Evolutionary conservation across 225 moss, liverwort and hornwort species (phyloP), one percentile per base, ranked within the genome.

Genomic region (Polytrichum formosum): DNA sequence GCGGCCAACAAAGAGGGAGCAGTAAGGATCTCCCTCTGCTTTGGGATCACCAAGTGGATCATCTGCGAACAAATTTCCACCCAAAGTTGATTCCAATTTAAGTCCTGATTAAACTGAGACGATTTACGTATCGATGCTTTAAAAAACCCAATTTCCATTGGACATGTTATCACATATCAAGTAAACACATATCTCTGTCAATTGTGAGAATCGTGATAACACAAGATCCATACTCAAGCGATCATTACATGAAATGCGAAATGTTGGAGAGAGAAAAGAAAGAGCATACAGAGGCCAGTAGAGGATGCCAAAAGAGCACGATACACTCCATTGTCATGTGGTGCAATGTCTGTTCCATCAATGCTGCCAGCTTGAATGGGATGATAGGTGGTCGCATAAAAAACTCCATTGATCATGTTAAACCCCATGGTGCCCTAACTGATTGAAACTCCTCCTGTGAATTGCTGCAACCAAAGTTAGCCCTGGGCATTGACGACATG

Each of bases 291-390:
- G 13, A 98, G 86, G 53, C 92, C 97, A 64, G 94, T 91, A 46
- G 92, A 77, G 74, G 91, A 90, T 31, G 79, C 93, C 28, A 96
- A 73, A 61, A 91, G 90, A 1, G 96, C 96, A 70, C 96, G 83
- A 70, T 85, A 88, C 53, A 96, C 88, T 58, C 88, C 96, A 55
- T 96, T 93, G 75, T 96, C 96, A 59, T 93, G 96, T 64, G 93
- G 75, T 20, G 83, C 79, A 53, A 84, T 84, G 74, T 98, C 92
- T 21, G 94, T 94, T 61, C 98, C 98, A 71, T 98, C 94, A 35
- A 94, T 98, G 74, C 92, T 98, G 67, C 98, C 98, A 18, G 94
- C 98, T 78, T 98, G 92, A 70, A 92, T 91, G 7, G 94, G 98
- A 72, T 98, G 92, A 62, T 94, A 94, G 4, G 78, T 79, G 19